Evolutionary conservation across 2,329 filamentous ascomycete genomes (phyloP).

Genomic region (Monosporascus sp.): DNA sequence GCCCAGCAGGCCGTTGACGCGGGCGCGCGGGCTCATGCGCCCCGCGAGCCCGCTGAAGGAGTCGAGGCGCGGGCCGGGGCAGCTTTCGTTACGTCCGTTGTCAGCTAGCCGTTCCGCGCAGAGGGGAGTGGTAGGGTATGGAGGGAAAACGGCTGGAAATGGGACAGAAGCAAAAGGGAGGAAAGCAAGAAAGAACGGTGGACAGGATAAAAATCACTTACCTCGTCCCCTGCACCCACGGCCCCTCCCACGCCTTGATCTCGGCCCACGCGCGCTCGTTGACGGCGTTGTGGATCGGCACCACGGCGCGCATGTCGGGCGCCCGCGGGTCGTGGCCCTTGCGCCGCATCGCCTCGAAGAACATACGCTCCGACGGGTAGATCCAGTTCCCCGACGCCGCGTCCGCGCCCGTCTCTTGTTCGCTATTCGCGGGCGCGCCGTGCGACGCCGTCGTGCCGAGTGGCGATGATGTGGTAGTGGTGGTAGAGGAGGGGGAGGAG

Average conservation of each 20-base stretch:
- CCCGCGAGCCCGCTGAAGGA: constrained; percentile 73
- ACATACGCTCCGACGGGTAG: constrained; percentile 94
- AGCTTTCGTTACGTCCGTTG: constrained; percentile 36
- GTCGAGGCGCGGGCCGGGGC: constrained; percentile 74
- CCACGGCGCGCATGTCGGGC: constrained; percentile 82
- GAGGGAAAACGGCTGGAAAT: too few species aligned
- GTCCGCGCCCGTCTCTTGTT: constrained; percentile 71
- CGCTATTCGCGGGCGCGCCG: constrained; percentile 55
- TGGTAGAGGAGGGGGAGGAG: constrained; percentile 35
- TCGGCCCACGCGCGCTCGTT: constrained; percentile 95
- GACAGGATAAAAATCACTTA: background rate
- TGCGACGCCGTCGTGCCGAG: constrained; percentile 7
- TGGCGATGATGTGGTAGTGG: constrained; percentile 25
- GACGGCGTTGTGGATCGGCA: constrained; percentile 97
- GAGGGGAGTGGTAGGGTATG: too few species aligned
- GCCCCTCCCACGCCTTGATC: constrained; percentile 83
- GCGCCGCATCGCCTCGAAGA: constrained; percentile 93
- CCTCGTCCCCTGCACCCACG: constrained; percentile 37
- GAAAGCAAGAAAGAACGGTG: background rate
- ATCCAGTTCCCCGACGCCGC: constrained; percentile 81
- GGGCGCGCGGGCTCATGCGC: constrained; percentile 73
- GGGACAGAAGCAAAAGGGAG: background rate
- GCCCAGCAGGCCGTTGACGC: constrained; percentile 78
- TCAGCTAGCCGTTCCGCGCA: too few species aligned
- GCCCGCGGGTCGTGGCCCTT: constrained; percentile 72